Evolutionary conservation across 768 basidiomycete species (phyloP).

Genomic region (Leucocoprinus leucothites): DNA sequence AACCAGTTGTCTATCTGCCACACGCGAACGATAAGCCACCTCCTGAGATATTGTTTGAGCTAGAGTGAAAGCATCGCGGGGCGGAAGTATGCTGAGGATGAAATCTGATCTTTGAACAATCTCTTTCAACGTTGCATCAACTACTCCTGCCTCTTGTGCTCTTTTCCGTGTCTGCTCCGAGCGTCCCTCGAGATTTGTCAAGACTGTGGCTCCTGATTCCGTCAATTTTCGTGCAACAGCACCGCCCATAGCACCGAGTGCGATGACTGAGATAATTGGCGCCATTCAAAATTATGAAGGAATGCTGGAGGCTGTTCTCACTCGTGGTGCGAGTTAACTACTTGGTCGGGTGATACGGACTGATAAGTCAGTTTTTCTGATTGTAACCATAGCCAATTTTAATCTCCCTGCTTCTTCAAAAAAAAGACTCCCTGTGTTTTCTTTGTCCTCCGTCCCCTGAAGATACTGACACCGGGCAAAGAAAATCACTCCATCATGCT

Average conservation of each 20-base stretch:
- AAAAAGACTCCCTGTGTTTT: too few species aligned
- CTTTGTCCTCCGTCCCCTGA: too few species aligned
- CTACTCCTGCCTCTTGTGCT: conserved; percentile 50
- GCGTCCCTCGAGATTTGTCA: conserved; percentile 53
- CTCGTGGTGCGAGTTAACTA: not conserved
- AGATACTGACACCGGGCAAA: too few species aligned
- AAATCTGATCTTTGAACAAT: conserved; percentile 35
- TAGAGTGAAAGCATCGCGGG: conserved; percentile 46
- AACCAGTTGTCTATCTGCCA: conserved; percentile 22
- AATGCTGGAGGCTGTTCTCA: not conserved
- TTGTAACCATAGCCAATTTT: not conserved
- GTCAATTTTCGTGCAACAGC: conserved; percentile 48
- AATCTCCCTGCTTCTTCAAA: not conserved
- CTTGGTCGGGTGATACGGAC: not conserved
- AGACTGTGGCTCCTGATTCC: conserved; percentile 45
- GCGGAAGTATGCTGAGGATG: conserved; percentile 58
- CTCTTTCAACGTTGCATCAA: conserved; percentile 26
- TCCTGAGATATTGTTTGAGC: conserved; percentile 36
- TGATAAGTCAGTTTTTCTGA: not conserved
- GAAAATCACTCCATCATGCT: too few species aligned
- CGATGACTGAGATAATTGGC: conserved; percentile 42
- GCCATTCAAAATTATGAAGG: not conserved
- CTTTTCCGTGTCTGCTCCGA: conserved; percentile 48
- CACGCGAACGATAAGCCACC: conserved; percentile 13
- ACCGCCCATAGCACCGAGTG: conserved; percentile 60